Evolutionary conservation across 2,329 filamentous ascomycete genomes (phyloP), one percentile per base, ranked within the genome.

Genomic region (Bertia moriformis): DNA sequence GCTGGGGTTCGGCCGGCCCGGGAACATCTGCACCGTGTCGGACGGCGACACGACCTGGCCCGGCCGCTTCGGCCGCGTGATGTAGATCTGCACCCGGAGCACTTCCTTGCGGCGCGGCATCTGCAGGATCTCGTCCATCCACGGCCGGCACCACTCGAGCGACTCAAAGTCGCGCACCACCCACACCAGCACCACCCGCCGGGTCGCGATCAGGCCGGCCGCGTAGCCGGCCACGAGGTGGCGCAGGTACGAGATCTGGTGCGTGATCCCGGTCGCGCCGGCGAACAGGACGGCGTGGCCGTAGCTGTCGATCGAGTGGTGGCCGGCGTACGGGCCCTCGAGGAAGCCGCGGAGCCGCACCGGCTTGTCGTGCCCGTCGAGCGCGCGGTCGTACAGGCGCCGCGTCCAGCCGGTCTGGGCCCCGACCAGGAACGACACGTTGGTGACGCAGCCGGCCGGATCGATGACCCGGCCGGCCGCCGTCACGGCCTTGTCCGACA

Each of bases 221-320:
- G 75, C 73, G 56, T 72, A 81, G 3, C 81, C 81, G 40, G 76
- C 62, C 42, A 89, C 70, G 3, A 89, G 65, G 39, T 91, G 80
- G 40, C 78, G 79, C 5, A 95, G 71, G 56, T 93, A 93, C 22
- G 87, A 84, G 19, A 96, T 74, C 55, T 93, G 87, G 57, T 96
- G 89, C 1, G 89, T 94, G 60, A 98, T 96, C 44, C 91, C 91
- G 4, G 91, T 87, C 41, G 89, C 85, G 41, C 87, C 88, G 12
- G 89, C 88, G 53, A 95, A 87, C 41, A 98, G 78, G 45, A 98
- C 73, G 35, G 80, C 78, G 33, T 93, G 91, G 29, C 91, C 89
- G 58, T 95, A 96, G 4, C 88, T 95, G 58, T 87, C 79, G 46
- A 96, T 78, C 43, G 77, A 78, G 59, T 94, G 82, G 53, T 86